Base-by-base conservation (phyloP, 495 filamentous ascomycete genomes). In the Aspergillus hancockii region DNA sequence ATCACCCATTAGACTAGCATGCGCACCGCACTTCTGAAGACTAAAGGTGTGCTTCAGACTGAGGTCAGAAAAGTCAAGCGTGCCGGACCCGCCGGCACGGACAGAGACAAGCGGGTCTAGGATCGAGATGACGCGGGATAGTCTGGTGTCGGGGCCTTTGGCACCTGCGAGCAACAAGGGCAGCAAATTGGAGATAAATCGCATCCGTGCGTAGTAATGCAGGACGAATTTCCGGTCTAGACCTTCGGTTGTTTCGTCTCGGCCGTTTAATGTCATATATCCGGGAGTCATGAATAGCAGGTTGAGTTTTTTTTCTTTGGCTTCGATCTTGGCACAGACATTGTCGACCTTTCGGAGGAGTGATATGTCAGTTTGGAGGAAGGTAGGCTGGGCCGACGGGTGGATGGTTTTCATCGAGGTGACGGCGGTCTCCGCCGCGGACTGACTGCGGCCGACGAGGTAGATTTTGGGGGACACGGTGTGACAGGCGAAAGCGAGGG, bases 151-250 rank as follows among this genome's bases (percentile, higher is more conserved):
- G 25, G 25, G 3, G 25, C n/a, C n/a, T n/a, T 28, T 28, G 25
- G 7, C 25, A 28, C n/a, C n/a, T n/a, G n/a, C n/a, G n/a, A n/a
- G n/a, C n/a, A n/a, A n/a, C n/a, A 82, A 81, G 0, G 89, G 87
- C 4, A 91, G 77, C 0, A 91, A 72, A 59, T 88, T 85, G 22
- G 66, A 52, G 31, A 83, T 73, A 62, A 90, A 89, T n/a, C 87
- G 84, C 59, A 85, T 79, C 9, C 88, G 85, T 12, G 83, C 75
- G 66, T 90, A 91, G 69, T 86, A 86, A 38, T 78, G 77, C 14
- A 90, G 70, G 8, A 77, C 70, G 55, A 84, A 69, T 55, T 81
- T 81, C 21, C 75, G 75, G 65, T 88, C 79, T 5, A 91, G 72
- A 13, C 78, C 81, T 66, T 93, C 90, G 12, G 66, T 49, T 0